Percentiles rank a stretch among this genome's conserved stretches.
phyloP scores from a whole-genome alignment of 345 rosid species.

The Moringa oleifera region DNA sequence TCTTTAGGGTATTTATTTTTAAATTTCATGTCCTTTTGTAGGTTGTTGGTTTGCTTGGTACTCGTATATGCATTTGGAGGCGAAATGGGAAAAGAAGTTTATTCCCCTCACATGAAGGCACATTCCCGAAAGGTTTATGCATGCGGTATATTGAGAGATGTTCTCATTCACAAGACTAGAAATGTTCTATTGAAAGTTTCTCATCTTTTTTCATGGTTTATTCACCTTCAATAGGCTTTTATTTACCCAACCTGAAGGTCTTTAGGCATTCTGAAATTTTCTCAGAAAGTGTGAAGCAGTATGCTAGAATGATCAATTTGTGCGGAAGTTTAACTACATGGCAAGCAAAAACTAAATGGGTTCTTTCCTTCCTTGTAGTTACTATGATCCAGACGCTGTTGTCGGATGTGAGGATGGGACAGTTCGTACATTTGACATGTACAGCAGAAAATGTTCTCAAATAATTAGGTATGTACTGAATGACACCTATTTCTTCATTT shows the following conservation, averaged over 20 bases:
- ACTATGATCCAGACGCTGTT: slow-evolving; percentile 86
- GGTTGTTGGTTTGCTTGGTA: slow-evolving; percentile 86
- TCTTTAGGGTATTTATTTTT: neutral
- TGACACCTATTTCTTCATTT: neutral
- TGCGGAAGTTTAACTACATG: neutral
- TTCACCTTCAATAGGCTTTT: too few species aligned
- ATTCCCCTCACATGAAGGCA: slow-evolving; percentile 72
- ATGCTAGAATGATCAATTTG: neutral
- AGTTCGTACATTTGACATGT: slow-evolving; percentile 88
- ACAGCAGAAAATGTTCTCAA: slow-evolving; percentile 72
- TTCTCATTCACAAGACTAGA: neutral
- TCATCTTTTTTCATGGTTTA: neutral
- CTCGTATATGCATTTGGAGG: slow-evolving; percentile 86
- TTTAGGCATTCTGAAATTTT: neutral
- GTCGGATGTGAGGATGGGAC: slow-evolving; percentile 96
- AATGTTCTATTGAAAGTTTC: neutral
- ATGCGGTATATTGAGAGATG: slow-evolving; percentile 55
- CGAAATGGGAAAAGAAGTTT: slow-evolving; percentile 62
- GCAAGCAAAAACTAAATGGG: neutral
- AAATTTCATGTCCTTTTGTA: slow-evolving; percentile 21
- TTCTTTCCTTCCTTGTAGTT: slow-evolving; percentile 33
- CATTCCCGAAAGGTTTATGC: slow-evolving; percentile 66
- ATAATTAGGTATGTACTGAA: slow-evolving; percentile 47
- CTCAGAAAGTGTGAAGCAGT: neutral
- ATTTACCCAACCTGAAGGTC: neutral